phyloP scores from a whole-genome alignment of 2,329 filamentous ascomycete genomes.

The Sporothrix brunneoviolacea region DNA sequence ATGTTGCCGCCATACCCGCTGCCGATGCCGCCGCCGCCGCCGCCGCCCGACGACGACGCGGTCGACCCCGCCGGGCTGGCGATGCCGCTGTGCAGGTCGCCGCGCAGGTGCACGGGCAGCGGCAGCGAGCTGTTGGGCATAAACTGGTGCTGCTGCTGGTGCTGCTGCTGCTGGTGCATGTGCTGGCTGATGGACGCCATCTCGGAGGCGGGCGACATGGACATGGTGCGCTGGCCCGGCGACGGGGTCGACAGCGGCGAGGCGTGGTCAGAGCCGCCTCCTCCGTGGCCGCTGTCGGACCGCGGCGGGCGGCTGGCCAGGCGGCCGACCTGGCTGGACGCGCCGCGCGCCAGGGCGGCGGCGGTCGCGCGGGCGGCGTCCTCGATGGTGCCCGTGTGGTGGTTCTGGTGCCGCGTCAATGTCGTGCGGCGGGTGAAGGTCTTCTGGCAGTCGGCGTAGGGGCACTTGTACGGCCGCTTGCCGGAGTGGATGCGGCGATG shows the following conservation, averaged over 20 bases:
- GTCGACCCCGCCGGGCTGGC: slow-evolving; percentile 63
- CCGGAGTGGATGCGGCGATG: slow-evolving; percentile 94
- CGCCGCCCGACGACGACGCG: slow-evolving; percentile 33
- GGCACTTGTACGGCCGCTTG: slow-evolving; percentile 94
- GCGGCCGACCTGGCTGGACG: slow-evolving; percentile 29
- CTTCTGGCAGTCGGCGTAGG: slow-evolving; percentile 95
- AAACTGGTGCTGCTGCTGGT: not conserved
- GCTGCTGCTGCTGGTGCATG: slow-evolving; percentile 47
- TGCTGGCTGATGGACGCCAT: slow-evolving; percentile 63
- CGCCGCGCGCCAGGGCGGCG: slow-evolving; percentile 63
- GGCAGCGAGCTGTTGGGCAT: slow-evolving; percentile 75
- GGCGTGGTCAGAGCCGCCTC: slow-evolving; percentile 61
- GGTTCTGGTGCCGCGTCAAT: slow-evolving; percentile 89
- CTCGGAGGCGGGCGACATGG: slow-evolving; percentile 72
- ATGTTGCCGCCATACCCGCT: no score
- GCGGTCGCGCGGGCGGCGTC: slow-evolving; percentile 86
- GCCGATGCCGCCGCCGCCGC: not conserved
- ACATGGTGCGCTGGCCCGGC: slow-evolving; percentile 69
- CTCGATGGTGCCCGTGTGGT: slow-evolving; percentile 91
- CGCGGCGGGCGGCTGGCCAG: slow-evolving; percentile 42
- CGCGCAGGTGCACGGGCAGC: slow-evolving; percentile 75
- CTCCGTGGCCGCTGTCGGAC: slow-evolving; percentile 51
- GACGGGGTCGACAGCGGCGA: slow-evolving; percentile 77
- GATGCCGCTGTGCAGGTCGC: slow-evolving; percentile 55
- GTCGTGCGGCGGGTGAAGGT: slow-evolving; percentile 96